These are phyloP conservation scores for Lepidium sativum DNA, from an alignment of 345 rosid species.

Conservation along the genomic window DNA sequence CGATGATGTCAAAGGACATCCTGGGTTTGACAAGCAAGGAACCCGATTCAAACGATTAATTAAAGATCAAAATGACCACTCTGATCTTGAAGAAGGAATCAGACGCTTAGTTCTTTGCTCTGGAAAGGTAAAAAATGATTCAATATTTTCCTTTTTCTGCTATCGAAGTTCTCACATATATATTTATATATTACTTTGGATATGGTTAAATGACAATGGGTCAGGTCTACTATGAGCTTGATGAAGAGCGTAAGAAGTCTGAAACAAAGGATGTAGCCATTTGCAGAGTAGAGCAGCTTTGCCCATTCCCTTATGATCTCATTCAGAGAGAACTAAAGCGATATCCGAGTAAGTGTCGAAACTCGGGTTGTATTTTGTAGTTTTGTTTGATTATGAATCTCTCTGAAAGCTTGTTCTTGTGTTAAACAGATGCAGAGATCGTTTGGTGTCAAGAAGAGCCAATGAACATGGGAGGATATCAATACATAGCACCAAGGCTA, in stretches of 20 bases:
- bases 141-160: neutral
- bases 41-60: conserved; percentile 89
- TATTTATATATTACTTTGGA: neutral
- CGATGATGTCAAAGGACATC: conserved; percentile 86
- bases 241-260: conserved; percentile 47
- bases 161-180: neutral
- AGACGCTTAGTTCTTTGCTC: conserved; percentile 86
- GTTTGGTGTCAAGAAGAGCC: conserved; percentile 91
- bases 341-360: conserved; percentile 50
- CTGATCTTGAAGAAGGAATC: conserved; percentile 67
- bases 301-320: conserved; percentile 71
- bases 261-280: conserved; percentile 54
- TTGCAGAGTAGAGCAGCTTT: conserved; percentile 73
- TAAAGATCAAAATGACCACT: conserved; percentile 72
- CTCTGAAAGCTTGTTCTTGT: neutral
- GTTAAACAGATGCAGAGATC: conserved; percentile 47
- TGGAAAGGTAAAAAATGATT: conserved; percentile 50
- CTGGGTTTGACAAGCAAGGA: conserved; percentile 92
- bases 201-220: neutral
- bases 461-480: conserved; percentile 78
- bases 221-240: conserved; percentile 60
- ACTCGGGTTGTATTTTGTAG: neutral
- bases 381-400: neutral
- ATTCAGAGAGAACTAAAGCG: conserved; percentile 63
- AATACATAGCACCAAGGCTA: conserved; percentile 51